phyloP scores from a whole-genome alignment of 2,329 filamentous ascomycete genomes.

The Diplodia seriata region DNA sequence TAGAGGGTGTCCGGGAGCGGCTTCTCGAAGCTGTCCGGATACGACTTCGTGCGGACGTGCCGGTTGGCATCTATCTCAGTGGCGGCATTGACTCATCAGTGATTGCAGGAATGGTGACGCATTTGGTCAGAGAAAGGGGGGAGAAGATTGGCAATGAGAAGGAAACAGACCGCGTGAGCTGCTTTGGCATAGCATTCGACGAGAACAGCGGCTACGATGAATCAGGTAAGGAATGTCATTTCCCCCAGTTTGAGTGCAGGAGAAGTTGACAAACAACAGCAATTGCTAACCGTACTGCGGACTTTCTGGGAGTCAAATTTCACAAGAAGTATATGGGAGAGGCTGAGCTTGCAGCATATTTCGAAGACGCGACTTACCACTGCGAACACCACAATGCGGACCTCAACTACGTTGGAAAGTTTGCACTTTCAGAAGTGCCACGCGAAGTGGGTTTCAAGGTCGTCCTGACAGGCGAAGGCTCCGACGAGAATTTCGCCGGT shows the following conservation, averaged over 20 bases:
- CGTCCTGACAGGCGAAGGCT: conserved; percentile 60
- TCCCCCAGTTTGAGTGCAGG: background rate
- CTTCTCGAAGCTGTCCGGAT: conserved; percentile 61
- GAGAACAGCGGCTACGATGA: conserved; percentile 59
- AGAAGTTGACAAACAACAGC: conserved; percentile 35
- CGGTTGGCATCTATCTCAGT: conserved; percentile 63
- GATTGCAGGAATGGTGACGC: conserved; percentile 62
- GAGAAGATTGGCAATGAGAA: conserved; percentile 55
- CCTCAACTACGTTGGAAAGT: conserved; percentile 61
- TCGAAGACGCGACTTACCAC: conserved; percentile 56
- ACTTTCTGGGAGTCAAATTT: conserved; percentile 56
- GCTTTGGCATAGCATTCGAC: conserved; percentile 63
- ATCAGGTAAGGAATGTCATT: conserved; percentile 39
- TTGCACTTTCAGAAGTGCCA: conserved; percentile 56
- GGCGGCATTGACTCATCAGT: conserved; percentile 66
- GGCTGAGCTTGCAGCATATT: conserved; percentile 50
- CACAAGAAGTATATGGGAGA: conserved; percentile 55
- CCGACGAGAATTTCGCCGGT: conserved; percentile 63
- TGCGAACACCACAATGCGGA: conserved; percentile 57
- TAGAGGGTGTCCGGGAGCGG: conserved; percentile 57
- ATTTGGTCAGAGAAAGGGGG: conserved; percentile 58
- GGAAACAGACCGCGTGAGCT: conserved; percentile 49
- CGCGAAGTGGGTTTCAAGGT: conserved; percentile 59
- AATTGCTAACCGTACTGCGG: conserved; percentile 57
- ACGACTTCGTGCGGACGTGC: conserved; percentile 64